Percentiles rank a stretch among this genome's conserved stretches.
These are phyloP conservation scores for Aureobasidium sp. DNA, from an alignment of 2,329 filamentous ascomycete species.

Conservation along the genomic window DNA sequence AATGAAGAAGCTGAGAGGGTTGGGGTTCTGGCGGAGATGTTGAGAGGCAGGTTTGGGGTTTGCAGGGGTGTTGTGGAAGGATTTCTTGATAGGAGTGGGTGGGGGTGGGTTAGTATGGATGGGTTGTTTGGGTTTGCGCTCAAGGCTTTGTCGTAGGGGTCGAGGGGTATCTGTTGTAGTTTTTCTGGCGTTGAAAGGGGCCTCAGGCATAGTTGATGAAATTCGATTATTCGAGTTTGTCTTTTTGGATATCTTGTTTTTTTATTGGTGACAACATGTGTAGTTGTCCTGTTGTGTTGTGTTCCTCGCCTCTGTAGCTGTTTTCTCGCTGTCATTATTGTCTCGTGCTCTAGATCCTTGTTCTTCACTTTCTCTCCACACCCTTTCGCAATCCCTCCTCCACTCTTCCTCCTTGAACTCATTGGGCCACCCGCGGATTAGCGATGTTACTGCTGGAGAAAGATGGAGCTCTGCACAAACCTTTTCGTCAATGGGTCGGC, in stretches of 20 bases:
- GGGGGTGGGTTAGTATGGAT: constrained; percentile 40
- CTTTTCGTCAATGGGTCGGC: background rate
- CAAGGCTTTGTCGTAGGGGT: constrained; percentile 20
- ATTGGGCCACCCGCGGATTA: background rate
- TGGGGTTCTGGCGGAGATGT: constrained; percentile 68
- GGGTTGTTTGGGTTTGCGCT: constrained; percentile 38
- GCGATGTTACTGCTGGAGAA: background rate
- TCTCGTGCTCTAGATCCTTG: too few relatives aligned
- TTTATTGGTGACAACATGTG: too few relatives aligned
- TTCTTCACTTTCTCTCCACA: too few relatives aligned
- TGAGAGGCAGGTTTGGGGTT: constrained; percentile 68
- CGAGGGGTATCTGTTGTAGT: too few relatives aligned
- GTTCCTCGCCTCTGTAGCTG: too few relatives aligned
- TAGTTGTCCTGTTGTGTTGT: too few relatives aligned
- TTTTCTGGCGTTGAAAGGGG: background rate
- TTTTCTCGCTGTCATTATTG: too few relatives aligned
- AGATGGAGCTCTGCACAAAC: background rate
- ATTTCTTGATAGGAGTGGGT: constrained; percentile 30
- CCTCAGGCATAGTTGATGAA: too few relatives aligned
- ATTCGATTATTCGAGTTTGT: too few relatives aligned
- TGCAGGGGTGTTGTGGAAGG: constrained; percentile 66
- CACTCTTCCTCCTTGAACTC: too few relatives aligned
- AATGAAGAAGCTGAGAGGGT: constrained; percentile 52
- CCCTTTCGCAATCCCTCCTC: too few relatives aligned
- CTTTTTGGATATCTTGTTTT: too few relatives aligned